phyloP scores from a whole-genome alignment of 2,329 filamentous ascomycete species.

The Zasmidium cellare region DNA sequence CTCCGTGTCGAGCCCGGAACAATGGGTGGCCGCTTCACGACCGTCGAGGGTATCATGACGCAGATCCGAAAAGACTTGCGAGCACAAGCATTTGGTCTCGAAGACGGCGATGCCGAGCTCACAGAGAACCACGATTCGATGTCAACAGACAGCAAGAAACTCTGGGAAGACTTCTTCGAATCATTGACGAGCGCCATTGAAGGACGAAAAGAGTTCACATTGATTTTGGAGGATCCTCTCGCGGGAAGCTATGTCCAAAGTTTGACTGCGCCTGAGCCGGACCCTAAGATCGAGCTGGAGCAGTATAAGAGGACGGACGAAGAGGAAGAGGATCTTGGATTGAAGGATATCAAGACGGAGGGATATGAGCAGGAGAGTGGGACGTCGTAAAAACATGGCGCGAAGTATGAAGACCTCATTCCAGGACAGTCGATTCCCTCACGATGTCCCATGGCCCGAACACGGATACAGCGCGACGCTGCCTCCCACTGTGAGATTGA shows the following conservation, averaged over 20 bases:
- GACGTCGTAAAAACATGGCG: not conserved
- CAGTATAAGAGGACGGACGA: constrained; percentile 86
- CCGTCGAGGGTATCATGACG: constrained; percentile 88
- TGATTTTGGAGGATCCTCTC: constrained; percentile 83
- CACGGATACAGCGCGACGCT: too few species aligned
- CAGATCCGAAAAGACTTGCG: constrained; percentile 90
- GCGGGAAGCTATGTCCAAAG: constrained; percentile 94
- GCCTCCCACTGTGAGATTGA: too few species aligned
- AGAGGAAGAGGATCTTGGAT: constrained; percentile 89
- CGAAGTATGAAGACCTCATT: too few species aligned
- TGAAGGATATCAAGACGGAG: constrained; percentile 91
- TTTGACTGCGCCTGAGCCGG: constrained; percentile 73
- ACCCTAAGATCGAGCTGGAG: constrained; percentile 77
- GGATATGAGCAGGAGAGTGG: constrained; percentile 62
- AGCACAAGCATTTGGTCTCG: constrained; percentile 79
- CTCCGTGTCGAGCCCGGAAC: constrained; percentile 91
- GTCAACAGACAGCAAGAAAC: constrained; percentile 60
- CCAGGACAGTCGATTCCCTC: too few species aligned
- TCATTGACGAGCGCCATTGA: constrained; percentile 74
- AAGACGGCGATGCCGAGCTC: constrained; percentile 50
- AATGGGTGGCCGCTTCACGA: constrained; percentile 93
- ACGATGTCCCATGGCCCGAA: too few species aligned
- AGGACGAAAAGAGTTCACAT: constrained; percentile 76
- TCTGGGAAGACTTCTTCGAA: constrained; percentile 81
- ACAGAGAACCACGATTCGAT: constrained; percentile 66